Base-by-base conservation (phyloP, 1,284 basidiomycete genomes). In the Trichosporon asahii region DNA sequence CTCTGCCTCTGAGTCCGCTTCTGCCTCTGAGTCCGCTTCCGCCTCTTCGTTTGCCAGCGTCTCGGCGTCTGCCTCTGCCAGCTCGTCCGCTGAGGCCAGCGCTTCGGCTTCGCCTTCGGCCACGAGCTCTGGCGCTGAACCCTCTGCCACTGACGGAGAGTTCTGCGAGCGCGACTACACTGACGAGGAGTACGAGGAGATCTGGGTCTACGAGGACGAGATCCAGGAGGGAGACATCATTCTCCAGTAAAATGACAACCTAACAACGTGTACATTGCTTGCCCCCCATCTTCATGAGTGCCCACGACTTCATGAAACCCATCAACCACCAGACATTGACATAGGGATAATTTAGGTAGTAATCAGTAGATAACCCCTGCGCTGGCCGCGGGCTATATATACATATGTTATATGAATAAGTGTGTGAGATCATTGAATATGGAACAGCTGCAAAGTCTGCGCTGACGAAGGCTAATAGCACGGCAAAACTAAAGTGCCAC, bases 171-270 rank as follows among this genome's bases (percentile, higher is more conserved):
- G 74, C 8, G 71, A 69, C 68, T 64, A 60, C 61, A 40, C 44
- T 25, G 70, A 72, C 40, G 73, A 75, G 63, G 77, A 77, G 64
- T 78, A 70, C 64, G 77, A 78, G 68, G 76, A 76, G 65, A 68
- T 78, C 53, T 78, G 77, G 77, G 77, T 78, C 21, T 40, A 74
- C 65, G 76, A 77, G 63, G 67, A 70, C 57, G 77, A 78, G 60
- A 76, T 78, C 44, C 71, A 72, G 15, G 70, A 68, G 11, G 76
- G 68, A 7, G 73, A 73, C 68, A 70, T 78, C 44, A 68, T 77
- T 49, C 55, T 72, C 40, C 31, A 35, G 25, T 72, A 72, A 68
- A 65, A 40, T 33, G 31, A 33, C 31, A 33, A 33, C 31, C 35
- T n/a, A 37, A 37, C 33, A 40, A 40, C 37, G 37, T 65, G 37